Evolutionary conservation across 2,329 filamentous ascomycete genomes (phyloP).

Genomic region (Aspergillus sergii): DNA sequence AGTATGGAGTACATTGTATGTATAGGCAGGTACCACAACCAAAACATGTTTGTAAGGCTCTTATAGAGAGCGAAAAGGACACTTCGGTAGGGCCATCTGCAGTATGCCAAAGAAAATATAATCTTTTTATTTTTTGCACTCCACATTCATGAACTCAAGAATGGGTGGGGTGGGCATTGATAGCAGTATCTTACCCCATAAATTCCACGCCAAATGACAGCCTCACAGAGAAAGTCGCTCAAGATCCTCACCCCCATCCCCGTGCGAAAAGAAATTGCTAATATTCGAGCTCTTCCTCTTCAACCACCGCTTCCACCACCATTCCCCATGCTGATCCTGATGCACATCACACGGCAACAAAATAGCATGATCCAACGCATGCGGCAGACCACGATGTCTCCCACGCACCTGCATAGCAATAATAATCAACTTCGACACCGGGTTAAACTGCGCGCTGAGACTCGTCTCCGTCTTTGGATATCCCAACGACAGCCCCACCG

Average conservation of each 20-base stretch:
- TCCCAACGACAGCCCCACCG: conserved; percentile 83
- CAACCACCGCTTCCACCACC: conserved; percentile 23
- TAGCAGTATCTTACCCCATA: too few relatives aligned
- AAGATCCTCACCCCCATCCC: not conserved
- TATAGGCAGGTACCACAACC: too few relatives aligned
- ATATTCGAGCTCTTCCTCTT: conserved; percentile 14
- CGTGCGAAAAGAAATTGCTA: conserved; percentile 14
- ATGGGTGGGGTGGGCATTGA: too few relatives aligned
- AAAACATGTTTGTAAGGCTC: too few relatives aligned
- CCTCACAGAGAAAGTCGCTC: conserved; percentile 29
- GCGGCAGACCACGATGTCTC: conserved; percentile 63
- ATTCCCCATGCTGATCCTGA: conserved; percentile 13
- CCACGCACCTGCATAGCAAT: conserved; percentile 67
- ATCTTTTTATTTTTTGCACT: too few relatives aligned
- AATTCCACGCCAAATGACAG: not conserved
- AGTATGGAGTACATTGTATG: too few relatives aligned
- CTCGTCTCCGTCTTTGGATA: conserved; percentile 73
- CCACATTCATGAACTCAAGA: too few relatives aligned
- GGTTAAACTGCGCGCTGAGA: conserved; percentile 76
- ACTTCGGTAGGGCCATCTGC: too few relatives aligned
- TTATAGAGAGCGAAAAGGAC: too few relatives aligned
- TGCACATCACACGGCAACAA: conserved; percentile 59
- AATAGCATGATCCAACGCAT: conserved; percentile 68
- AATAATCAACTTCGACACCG: conserved; percentile 65
- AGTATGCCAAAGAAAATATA: too few relatives aligned